Base-by-base conservation (phyloP, 2,329 filamentous ascomycete genomes). In the Thielaviopsis musarum region DNA sequence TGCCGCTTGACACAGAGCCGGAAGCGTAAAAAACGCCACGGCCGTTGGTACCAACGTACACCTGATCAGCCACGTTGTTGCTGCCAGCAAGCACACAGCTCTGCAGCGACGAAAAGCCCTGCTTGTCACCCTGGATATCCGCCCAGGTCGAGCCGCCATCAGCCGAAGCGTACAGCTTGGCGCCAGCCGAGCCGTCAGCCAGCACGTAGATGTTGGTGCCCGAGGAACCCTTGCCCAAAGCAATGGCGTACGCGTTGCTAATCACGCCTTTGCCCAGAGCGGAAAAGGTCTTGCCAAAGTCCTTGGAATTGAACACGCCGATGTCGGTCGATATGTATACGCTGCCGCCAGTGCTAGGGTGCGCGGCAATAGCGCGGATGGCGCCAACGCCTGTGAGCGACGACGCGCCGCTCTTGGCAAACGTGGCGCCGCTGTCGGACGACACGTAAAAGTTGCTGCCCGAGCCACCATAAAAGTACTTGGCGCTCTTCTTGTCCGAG, bases 271-370 rank as follows among this genome's bases (percentile, higher is more conserved):
- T 65, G 5, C 71, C 69, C 0, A 73, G 65, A 26, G 71, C 66
- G 0, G 71, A 69, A 63, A 81, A 81, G 1, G 71, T 72, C 3
- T 67, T 65, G 5, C 77, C 80, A 41, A 70, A 79, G 66, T 82
- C 67, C 5, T 73, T 76, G 10, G 76, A 79, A 64, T 74, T 74
- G 69, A 77, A 81, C 54, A 83, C 67, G 5, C 80, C 80, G 0
- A 65, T 68, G 58, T 80, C 72, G 0, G 79, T 81, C 1, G 78
- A 79, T 1, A 78, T 78, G 68, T 75, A 80, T 54, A 87, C 74
- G 54, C 82, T 78, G 13, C 84, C 83, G 0, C 80, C 78, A 12
- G 73, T 71, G 5, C 75, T 73, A 0, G 82, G 81, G 62, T 83
- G 74, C 0, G 73, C 73, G 17, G 77, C 78, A 10, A 86, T 73